A percentile compares a stretch with the other conserved stretches of the same genome.
phyloP scores from a whole-genome alignment of 1,284 basidiomycete species.

The Ceratobasidium theobromae region DNA sequence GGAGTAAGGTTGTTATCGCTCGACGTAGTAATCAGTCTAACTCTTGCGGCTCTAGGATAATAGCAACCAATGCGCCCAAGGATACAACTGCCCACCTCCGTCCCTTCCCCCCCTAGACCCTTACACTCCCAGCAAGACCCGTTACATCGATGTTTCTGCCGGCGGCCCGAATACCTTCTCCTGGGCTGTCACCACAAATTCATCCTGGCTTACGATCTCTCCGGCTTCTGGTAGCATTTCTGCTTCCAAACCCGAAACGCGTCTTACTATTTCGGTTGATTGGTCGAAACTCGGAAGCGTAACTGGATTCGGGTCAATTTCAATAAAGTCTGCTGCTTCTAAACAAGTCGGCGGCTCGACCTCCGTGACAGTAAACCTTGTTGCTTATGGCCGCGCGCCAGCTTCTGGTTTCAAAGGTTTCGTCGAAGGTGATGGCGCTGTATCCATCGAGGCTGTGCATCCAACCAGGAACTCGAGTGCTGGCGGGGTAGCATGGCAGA shows the following conservation, averaged over 20 bases:
- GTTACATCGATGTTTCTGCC: conserved; percentile 62
- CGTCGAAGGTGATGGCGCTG: conserved; percentile 61
- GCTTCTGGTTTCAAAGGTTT: conserved; percentile 47
- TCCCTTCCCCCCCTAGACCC: conserved; percentile 53
- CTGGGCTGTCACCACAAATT: conserved; percentile 55
- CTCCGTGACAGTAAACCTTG: conserved; percentile 22
- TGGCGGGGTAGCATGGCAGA: conserved; percentile 56
- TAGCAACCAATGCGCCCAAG: conserved; percentile 52
- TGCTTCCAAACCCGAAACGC: conserved; percentile 52
- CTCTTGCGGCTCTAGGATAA: not conserved
- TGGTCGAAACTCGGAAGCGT: conserved; percentile 57
- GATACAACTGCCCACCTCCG: conserved; percentile 56
- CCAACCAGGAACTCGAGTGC: conserved; percentile 55
- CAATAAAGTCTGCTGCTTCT: conserved; percentile 53
- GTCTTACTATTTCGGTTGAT: conserved; percentile 60
- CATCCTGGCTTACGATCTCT: conserved; percentile 57
- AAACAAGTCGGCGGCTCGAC: conserved; percentile 44
- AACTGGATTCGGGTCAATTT: conserved; percentile 47
- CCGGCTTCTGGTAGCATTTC: conserved; percentile 54
- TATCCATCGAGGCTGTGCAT: conserved; percentile 67
- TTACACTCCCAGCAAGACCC: conserved; percentile 54
- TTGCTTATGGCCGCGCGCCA: not conserved
- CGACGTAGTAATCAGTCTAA: not conserved
- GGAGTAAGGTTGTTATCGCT: conserved; percentile 35
- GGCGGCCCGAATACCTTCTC: conserved; percentile 61